These are phyloP conservation scores for Dactylellina leptospora DNA, from an alignment of 2,329 filamentous ascomycete species.

Conservation along the genomic window DNA sequence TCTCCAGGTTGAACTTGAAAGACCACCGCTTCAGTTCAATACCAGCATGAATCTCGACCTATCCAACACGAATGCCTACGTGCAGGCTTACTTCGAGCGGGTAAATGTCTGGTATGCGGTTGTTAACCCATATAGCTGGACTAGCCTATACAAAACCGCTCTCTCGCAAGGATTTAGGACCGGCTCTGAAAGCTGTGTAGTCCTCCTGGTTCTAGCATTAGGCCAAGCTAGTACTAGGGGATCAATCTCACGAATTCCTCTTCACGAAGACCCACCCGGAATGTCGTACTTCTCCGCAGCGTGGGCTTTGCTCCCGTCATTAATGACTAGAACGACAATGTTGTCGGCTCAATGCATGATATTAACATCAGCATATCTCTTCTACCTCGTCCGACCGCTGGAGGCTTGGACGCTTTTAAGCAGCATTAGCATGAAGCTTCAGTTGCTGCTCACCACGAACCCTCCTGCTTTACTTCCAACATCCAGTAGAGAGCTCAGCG, in stretches of 20 bases:
- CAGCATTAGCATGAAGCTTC: slow-evolving; percentile 81
- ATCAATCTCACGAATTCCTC: slow-evolving; percentile 76
- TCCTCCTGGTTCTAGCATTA: slow-evolving; percentile 78
- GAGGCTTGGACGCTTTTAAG: slow-evolving; percentile 84
- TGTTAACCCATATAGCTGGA: slow-evolving; percentile 83
- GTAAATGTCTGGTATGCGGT: slow-evolving; percentile 88
- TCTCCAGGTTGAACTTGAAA: slow-evolving; percentile 80
- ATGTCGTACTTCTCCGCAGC: slow-evolving; percentile 82
- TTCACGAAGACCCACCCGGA: slow-evolving; percentile 76
- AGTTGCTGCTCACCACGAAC: slow-evolving; percentile 75
- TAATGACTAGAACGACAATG: slow-evolving; percentile 82
- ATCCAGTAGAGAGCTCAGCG: slow-evolving; percentile 75
- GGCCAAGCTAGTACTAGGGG: slow-evolving; percentile 78
- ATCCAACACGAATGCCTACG: slow-evolving; percentile 77
- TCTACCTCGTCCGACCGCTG: slow-evolving; percentile 81
- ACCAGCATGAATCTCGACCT: slow-evolving; percentile 73
- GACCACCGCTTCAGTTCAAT: slow-evolving; percentile 73
- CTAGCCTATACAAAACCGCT: slow-evolving; percentile 76
- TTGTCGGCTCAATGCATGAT: slow-evolving; percentile 82
- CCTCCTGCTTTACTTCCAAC: slow-evolving; percentile 74
- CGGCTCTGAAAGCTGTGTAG: slow-evolving; percentile 82
- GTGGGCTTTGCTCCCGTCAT: slow-evolving; percentile 77
- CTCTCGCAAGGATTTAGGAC: slow-evolving; percentile 79
- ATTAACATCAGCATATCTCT: slow-evolving; percentile 80
- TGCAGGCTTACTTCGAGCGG: slow-evolving; percentile 80